Evolutionary conservation across 2,329 filamentous ascomycete species (phyloP).

Genomic region (Ophioceras dolichostomum): DNA sequence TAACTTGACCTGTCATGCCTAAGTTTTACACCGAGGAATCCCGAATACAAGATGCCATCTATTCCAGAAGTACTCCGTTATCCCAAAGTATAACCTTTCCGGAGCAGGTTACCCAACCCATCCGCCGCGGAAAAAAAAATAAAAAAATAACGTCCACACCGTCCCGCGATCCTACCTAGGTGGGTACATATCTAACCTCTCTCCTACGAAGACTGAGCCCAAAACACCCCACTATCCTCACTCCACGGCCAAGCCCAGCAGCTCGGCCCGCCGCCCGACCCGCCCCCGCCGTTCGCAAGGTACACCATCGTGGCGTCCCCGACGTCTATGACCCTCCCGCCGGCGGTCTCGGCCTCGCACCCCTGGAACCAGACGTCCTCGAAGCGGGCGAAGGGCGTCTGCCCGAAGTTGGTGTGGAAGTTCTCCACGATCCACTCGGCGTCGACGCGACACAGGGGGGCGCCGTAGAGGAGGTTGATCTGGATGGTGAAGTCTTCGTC

Average conservation of each 20-base stretch:
- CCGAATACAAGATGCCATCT: too few relatives aligned
- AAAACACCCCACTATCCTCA: background rate
- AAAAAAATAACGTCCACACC: too few relatives aligned
- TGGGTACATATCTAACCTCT: too few relatives aligned
- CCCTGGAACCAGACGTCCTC: slow-evolving; percentile 15
- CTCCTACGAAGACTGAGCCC: background rate
- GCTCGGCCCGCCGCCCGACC: background rate
- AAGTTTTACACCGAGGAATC: too few relatives aligned
- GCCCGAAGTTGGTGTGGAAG: slow-evolving; percentile 11
- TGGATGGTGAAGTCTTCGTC: slow-evolving; percentile 7
- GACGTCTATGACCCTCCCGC: slow-evolving; percentile 16
- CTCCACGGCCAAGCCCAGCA: background rate
- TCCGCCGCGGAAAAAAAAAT: too few relatives aligned
- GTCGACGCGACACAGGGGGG: slow-evolving; percentile 14
- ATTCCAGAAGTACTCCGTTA: too few relatives aligned
- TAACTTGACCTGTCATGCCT: too few relatives aligned
- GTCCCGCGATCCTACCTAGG: too few relatives aligned
- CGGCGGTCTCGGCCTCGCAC: slow-evolving; percentile 9
- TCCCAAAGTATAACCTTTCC: too few relatives aligned
- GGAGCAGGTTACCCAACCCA: too few relatives aligned
- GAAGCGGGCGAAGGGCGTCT: slow-evolving; percentile 15
- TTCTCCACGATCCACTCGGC: slow-evolving; percentile 20
- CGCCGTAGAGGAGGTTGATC: slow-evolving; percentile 11
- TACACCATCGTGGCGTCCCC: slow-evolving; percentile 12
- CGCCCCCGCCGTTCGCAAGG: background rate